Conservation (phyloP, 805 yeast species). For the Sugiyamaella valdiviana region DNA sequence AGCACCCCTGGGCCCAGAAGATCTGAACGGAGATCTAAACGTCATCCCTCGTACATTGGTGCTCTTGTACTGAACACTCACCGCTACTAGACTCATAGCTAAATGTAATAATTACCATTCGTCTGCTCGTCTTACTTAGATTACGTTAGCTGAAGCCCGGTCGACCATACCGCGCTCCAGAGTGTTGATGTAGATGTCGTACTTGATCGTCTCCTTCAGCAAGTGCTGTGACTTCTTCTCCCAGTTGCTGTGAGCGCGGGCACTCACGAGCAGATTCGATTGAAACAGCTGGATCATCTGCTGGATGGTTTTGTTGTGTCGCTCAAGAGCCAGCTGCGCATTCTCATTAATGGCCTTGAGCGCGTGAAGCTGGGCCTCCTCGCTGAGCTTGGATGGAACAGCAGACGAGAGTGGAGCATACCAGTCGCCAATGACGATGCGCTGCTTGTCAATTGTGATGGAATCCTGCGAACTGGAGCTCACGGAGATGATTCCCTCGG, state of each 20-base stretch:
- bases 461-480: slow-evolving; percentile 14
- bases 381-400: slow-evolving; percentile 23
- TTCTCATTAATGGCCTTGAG: slow-evolving; percentile 36
- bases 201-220: slow-evolving; percentile 25
- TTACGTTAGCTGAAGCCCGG: too few species aligned
- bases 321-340: slow-evolving; percentile 35
- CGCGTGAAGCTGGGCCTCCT: slow-evolving; percentile 35
- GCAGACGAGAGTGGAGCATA: slow-evolving; percentile 26
- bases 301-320: slow-evolving; percentile 39
- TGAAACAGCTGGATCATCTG: slow-evolving; percentile 33
- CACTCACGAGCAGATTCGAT: slow-evolving; percentile 16
- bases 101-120: background rate
- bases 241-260: slow-evolving; percentile 31
- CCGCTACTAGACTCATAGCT: background rate
- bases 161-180: slow-evolving; percentile 20
- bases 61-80: too few species aligned
- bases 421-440: slow-evolving; percentile 28
- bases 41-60: too few species aligned
- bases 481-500: background rate
- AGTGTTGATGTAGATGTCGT: slow-evolving; percentile 22
- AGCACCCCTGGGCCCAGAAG: slow-evolving; percentile 40
- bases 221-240: slow-evolving; percentile 26
- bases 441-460: slow-evolving; percentile 16
- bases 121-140: too few species aligned
- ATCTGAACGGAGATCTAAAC: slow-evolving; percentile 2